A percentile compares a stretch with the other conserved stretches of the same genome.
Conservation (phyloP, 1,284 basidiomycete species). For the Pisolithus thermaeus region DNA sequence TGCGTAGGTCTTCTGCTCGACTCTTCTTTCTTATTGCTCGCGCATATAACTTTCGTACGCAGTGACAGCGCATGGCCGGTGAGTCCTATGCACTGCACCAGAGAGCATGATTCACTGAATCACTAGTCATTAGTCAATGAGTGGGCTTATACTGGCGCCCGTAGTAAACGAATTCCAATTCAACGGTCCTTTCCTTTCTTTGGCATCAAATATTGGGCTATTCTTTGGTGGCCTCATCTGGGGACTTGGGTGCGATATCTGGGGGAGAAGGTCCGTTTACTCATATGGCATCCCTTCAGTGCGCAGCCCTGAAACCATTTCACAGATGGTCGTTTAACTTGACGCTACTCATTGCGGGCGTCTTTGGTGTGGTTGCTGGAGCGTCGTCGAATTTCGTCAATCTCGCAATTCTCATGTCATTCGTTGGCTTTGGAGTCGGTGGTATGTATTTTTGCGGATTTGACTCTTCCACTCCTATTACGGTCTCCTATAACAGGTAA, state of each 20-base stretch:
- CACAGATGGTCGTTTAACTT: constrained; percentile 56
- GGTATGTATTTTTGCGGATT: constrained; percentile 20
- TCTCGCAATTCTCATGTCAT: constrained; percentile 40
- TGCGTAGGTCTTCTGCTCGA: constrained; percentile 39
- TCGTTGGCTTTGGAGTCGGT: constrained; percentile 44
- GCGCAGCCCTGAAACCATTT: neutral
- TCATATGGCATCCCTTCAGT: neutral
- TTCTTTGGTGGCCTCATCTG: constrained; percentile 62
- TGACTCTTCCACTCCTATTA: neutral
- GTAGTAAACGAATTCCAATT: constrained; percentile 54
- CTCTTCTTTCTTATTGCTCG: neutral
- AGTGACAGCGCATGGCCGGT: constrained; percentile 48
- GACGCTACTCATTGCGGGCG: constrained; percentile 53
- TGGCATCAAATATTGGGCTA: constrained; percentile 57
- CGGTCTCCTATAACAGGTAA: constrained; percentile 32
- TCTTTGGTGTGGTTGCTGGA: constrained; percentile 48
- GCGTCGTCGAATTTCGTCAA: constrained; percentile 39
- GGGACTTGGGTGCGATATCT: constrained; percentile 60
- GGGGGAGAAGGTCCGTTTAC: constrained; percentile 47
- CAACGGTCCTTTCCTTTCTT: constrained; percentile 48
- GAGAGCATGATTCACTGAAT: neutral
- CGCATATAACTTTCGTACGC: neutral
- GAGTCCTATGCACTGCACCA: constrained; percentile 13
- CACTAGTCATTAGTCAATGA: constrained; percentile 35
- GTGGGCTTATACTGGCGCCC: constrained; percentile 51